These are phyloP conservation scores for Brasilioporus rufonigricans DNA, from an alignment of 768 basidiomycete species.

Conservation along the genomic window DNA sequence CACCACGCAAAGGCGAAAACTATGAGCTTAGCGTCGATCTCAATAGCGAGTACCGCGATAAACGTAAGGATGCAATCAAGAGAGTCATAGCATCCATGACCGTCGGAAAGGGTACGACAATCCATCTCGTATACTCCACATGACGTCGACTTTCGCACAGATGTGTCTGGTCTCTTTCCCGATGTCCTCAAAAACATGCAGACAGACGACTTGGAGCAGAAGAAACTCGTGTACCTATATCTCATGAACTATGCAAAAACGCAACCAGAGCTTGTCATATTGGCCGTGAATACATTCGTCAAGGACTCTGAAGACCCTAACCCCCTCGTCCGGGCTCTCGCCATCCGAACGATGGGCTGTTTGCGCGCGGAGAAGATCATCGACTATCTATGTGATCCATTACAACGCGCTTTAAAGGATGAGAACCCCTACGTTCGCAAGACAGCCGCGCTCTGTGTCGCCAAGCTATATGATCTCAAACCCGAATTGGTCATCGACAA, in stretches of 20 bases:
- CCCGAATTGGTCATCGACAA: conserved; percentile 94
- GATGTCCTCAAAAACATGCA: conserved; percentile 99
- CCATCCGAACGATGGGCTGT: conserved; percentile 98
- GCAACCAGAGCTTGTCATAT: conserved; percentile 97
- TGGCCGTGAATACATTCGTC: conserved; percentile 98
- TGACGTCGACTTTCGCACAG: conserved; percentile 34
- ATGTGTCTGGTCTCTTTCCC: conserved; percentile 93
- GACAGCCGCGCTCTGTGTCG: conserved; percentile 95
- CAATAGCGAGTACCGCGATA: conserved; percentile 94
- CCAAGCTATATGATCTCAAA: conserved; percentile 96
- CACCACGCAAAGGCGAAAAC: conserved; percentile 84
- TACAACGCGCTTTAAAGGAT: conserved; percentile 88
- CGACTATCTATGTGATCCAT: conserved; percentile 95
- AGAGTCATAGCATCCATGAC: conserved; percentile 98
- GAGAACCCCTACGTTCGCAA: conserved; percentile 99
- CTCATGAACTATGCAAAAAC: conserved; percentile 99
- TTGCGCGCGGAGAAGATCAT: conserved; percentile 98
- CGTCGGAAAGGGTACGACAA: conserved; percentile 83
- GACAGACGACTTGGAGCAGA: conserved; percentile 98
- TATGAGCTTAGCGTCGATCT: conserved; percentile 96
- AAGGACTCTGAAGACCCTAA: conserved; percentile 97
- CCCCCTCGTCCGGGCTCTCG: conserved; percentile 92
- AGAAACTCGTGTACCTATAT: conserved; percentile 99
- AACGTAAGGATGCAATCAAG: conserved; percentile 98
- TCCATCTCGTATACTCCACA: conserved; percentile 1